These are phyloP conservation scores for Cucumis hystrix DNA, from an alignment of 306 rosid genomes.

Conservation along the genomic window DNA sequence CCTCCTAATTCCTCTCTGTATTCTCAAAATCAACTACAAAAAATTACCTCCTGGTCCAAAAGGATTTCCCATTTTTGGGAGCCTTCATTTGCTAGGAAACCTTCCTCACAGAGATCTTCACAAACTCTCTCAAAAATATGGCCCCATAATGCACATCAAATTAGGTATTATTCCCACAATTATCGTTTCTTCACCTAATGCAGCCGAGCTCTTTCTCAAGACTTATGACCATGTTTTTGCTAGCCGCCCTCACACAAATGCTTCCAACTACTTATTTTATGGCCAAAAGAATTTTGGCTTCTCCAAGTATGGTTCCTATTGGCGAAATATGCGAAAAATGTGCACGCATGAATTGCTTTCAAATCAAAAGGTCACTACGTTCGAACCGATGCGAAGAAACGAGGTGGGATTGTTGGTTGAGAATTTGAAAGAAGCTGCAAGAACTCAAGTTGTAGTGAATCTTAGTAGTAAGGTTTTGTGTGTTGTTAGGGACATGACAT, in stretches of 20 bases:
- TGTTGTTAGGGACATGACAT: not conserved
- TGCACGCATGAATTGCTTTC: not conserved
- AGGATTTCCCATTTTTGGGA: too few relatives aligned
- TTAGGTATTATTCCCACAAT: too few relatives aligned
- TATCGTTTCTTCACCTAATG: too few relatives aligned
- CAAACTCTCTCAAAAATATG: too few relatives aligned
- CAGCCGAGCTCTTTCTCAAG: too few relatives aligned
- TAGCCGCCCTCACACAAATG: constrained; percentile 1
- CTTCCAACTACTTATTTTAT: not conserved
- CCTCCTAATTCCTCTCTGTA: constrained; percentile 27
- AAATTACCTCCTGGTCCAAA: too few relatives aligned
- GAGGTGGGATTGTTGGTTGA: not conserved
- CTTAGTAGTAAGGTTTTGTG: not conserved
- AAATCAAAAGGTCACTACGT: not conserved
- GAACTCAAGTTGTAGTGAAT: not conserved
- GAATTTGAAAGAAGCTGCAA: not conserved
- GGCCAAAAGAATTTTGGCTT: not conserved
- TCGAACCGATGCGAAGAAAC: not conserved
- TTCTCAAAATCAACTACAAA: not conserved
- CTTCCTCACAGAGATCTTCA: too few relatives aligned
- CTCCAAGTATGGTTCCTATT: not conserved
- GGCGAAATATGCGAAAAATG: not conserved
- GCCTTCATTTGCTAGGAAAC: too few relatives aligned
- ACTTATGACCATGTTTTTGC: too few relatives aligned
- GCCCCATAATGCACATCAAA: too few relatives aligned